Evolutionary conservation across 2,329 filamentous ascomycete species (phyloP), one percentile per base, ranked within the genome.

Genomic region (Sclerotinia sclerotiorum): DNA sequence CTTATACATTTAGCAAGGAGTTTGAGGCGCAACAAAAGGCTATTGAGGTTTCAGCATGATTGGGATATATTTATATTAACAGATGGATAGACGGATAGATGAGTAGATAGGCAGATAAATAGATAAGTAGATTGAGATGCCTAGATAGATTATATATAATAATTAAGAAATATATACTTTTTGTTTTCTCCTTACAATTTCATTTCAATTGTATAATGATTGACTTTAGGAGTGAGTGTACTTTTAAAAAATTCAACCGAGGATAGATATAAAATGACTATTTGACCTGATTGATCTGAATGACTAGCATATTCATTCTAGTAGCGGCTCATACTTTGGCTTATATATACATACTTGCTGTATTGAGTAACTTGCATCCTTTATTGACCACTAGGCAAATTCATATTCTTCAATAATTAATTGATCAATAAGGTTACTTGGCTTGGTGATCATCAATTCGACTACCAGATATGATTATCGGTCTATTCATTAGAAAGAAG

Each of bases 1-100:
- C 77, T 68, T 80, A 78, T 69, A 70, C 73, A 11, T 76, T 76
- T 65, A 76, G 73, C 67, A 74, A 76, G 70, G 76, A 77, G 71
- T 77, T 76, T 69, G 65, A 71, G 68, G 72, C 72, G 42, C 48
- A 63, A 29, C 65, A 54, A 29, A 56, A 58, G 44, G n/a, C 66
- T 63, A 58, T 27, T 21, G 61, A 69, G 42, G 27, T 24, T 49
- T 58, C 57, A 39, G 29, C 35, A 54, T 46, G 52, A 61, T 15
- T 54, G 46, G 19, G 29, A 60, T 15, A 17, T 13, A 21, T 42
- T 29, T 39, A 17, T 39, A 49, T 44, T 24, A 6, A 57, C 6
- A 35, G 54, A 56, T 7, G 19, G 11, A 24, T 42, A 15, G 21
- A 61, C 17, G 17, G 19, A 49, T 35, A 35, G 21, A 58, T 24